phyloP scores from a whole-genome alignment of 2,329 filamentous ascomycete genomes.

The Diplodia scrobiculata region DNA sequence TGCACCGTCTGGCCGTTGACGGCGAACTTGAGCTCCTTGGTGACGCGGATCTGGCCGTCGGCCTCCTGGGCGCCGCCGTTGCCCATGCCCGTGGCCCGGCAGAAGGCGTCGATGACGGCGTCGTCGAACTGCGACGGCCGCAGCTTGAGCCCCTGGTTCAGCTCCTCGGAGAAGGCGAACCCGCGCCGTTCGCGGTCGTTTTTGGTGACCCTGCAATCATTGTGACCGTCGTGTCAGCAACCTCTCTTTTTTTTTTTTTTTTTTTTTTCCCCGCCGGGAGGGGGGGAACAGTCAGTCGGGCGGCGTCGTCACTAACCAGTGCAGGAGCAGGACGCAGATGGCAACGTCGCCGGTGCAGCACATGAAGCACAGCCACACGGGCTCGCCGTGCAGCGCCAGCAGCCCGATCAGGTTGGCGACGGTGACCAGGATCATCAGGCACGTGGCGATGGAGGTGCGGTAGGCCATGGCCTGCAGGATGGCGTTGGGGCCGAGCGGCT shows the following conservation, averaged over 20 bases:
- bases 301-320: conserved; percentile 49
- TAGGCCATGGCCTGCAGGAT: conserved; percentile 57
- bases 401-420: conserved; percentile 63
- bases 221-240: background rate
- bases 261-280: no score
- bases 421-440: conserved; percentile 60
- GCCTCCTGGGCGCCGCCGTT: background rate
- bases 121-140: background rate
- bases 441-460: conserved; percentile 62
- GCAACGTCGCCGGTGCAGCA: conserved; percentile 66
- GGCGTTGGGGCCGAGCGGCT: conserved; percentile 38
- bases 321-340: conserved; percentile 63
- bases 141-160: conserved; percentile 19
- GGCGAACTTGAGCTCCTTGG: background rate
- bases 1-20: conserved; percentile 23
- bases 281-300: background rate
- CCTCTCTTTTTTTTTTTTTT: no score
- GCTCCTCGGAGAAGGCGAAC: conserved; percentile 4
- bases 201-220: conserved; percentile 5
- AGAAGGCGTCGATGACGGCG: conserved; percentile 18
- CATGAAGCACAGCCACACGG: conserved; percentile 66
- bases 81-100: conserved; percentile 5
- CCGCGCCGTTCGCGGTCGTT: conserved; percentile 24
- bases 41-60: conserved; percentile 9
- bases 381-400: conserved; percentile 62